Base-by-base conservation (phyloP, 805 yeast genomes). In the Zygosaccharomyces rouxii region DNA sequence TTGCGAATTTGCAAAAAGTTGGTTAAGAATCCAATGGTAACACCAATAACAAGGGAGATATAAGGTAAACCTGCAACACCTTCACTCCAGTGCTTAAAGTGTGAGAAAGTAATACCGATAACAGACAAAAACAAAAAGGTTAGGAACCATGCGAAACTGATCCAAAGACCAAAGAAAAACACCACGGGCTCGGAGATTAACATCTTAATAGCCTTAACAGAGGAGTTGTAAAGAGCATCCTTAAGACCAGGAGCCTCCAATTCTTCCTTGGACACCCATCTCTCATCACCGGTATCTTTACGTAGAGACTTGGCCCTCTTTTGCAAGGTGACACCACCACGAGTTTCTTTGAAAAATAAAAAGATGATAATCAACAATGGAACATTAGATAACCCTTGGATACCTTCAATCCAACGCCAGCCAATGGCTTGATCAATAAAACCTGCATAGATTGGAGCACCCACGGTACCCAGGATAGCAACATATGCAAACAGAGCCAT, bases 371-470 rank as follows among this genome's bases (percentile, higher is more conserved):
- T 30, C 43, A 39, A 14, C 33, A 39, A 19, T 19, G 43, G 43
- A 25, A 39, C 23, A 14, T 39, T 39, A 18, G 43, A 22, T 16
- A 39, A 30, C 13, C 43, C 43, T 16, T 39, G 43, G 22, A 39
- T 39, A 25, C 33, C 43, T 18, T 39, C 43, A 25, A 30, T 25
- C 43, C 43, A 39, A 39, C 43, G 43, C 43, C 43, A 39, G 16
- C 43, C 43, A 23, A 39, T 25, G 3, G 22, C 10, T 16, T 39
- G 21, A 14, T 39, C 43, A 14, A 26, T 19, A 13, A 39, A 39
- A 26, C 43, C 43, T 13, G 43, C 43, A 16, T 39, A 39, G 33
- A 39, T 39, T n/a, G 43, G 43, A 25, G 43, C 35, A n/a, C 33
- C 43, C 23, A 39, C 23, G 5, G 43, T 39, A 39, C 43, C 43